Conservation (phyloP, 2,329 filamentous ascomycete species). For the Eutypella sp. region DNA sequence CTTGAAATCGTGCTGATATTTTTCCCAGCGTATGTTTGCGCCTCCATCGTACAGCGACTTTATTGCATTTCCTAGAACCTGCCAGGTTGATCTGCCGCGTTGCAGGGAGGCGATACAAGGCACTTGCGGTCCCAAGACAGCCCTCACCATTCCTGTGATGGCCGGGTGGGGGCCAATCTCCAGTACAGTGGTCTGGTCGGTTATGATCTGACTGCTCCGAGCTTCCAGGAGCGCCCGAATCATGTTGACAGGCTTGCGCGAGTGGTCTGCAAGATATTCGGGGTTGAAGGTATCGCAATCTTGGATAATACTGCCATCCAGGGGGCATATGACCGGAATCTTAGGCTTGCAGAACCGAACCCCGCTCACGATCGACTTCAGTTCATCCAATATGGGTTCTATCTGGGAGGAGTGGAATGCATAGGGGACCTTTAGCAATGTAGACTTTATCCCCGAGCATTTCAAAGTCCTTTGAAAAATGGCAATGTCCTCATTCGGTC, state of each 20-base stretch:
- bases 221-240: constrained; percentile 9
- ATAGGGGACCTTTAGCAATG: constrained; percentile 53
- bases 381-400: constrained; percentile 52
- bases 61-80: constrained; percentile 43
- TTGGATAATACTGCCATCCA: not conserved
- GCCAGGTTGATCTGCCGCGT: constrained; percentile 27
- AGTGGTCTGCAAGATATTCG: constrained; percentile 12
- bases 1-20: constrained; percentile 53
- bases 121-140: constrained; percentile 3
- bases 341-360: not conserved
- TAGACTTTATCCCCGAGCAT: constrained; percentile 41
- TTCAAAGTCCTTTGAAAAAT: too few species aligned
- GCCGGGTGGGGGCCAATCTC: constrained; percentile 14
- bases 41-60: constrained; percentile 43
- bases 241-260: constrained; percentile 14
- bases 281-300: constrained; percentile 1
- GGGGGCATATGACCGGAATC: constrained; percentile 2
- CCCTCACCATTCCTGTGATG: constrained; percentile 12
- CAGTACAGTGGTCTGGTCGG: constrained; percentile 18
- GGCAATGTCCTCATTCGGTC: too few species aligned
- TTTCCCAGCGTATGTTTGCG: constrained; percentile 42
- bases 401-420: constrained; percentile 60
- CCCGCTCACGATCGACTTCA: constrained; percentile 42
- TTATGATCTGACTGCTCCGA: constrained; percentile 1
- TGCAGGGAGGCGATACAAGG: constrained; percentile 5